Evolutionary conservation across 495 filamentous ascomycete genomes (phyloP).

Genomic region (Podospora pseudocomata): DNA sequence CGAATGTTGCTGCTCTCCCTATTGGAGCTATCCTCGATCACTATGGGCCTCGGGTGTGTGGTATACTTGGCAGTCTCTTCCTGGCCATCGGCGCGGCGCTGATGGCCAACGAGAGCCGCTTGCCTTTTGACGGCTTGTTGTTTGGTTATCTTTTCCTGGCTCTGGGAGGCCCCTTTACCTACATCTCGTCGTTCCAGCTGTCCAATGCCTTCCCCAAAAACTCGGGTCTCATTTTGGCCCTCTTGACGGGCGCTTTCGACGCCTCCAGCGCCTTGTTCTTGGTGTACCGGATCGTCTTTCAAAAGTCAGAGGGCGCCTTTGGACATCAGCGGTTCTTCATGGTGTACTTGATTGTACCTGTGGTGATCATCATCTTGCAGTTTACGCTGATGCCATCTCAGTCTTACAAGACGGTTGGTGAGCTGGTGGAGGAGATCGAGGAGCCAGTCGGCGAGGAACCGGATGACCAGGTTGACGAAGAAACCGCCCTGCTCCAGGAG

Average conservation of each 20-base stretch:
- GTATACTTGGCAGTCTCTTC: conserved; percentile 66
- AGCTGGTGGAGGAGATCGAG: conserved; percentile 71
- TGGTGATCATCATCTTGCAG: conserved; percentile 65
- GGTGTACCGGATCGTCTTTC: conserved; percentile 73
- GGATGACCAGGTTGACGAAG: conserved; percentile 60
- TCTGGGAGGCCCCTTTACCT: conserved; percentile 83
- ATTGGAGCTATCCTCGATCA: conserved; percentile 82
- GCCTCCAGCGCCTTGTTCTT: conserved; percentile 85
- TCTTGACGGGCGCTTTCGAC: conserved; percentile 87
- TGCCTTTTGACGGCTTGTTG: conserved; percentile 69
- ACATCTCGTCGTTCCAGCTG: conserved; percentile 89
- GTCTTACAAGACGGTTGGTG: conserved; percentile 86
- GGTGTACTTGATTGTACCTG: conserved; percentile 68
- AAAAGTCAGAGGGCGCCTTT: conserved; percentile 57
- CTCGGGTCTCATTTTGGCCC: conserved; percentile 79
- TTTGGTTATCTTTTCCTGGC: conserved; percentile 78
- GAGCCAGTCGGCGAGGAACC: conserved; percentile 28
- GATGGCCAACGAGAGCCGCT: conserved; percentile 64
- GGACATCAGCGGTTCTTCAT: conserved; percentile 71
- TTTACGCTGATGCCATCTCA: conserved; percentile 69
- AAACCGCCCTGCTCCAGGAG: conserved; percentile 57
- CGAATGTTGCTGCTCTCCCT: conserved; percentile 73
- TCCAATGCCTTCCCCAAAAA: conserved; percentile 85
- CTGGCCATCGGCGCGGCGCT: conserved; percentile 65
- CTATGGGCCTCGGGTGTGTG: conserved; percentile 74